Percentiles rank a stretch among this genome's conserved stretches.
phyloP scores from a whole-genome alignment of 2,329 filamentous ascomycete genomes.

The Trichophyton schoenleinii region DNA sequence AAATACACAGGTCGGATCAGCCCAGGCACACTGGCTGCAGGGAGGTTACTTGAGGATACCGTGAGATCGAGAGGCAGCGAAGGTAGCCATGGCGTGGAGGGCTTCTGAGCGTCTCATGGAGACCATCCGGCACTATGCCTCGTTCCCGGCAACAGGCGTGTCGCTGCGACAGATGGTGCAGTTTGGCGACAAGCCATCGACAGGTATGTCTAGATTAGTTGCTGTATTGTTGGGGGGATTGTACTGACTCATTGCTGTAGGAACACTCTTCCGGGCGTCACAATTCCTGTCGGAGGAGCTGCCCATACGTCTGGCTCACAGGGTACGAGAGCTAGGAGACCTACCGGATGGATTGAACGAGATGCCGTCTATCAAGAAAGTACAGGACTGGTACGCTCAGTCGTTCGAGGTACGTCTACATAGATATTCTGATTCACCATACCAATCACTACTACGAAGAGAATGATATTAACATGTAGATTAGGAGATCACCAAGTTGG shows the following conservation, averaged over 20 bases:
- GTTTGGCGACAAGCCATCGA: slow-evolving; percentile 87
- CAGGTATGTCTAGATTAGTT: slow-evolving; percentile 46
- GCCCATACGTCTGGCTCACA: slow-evolving; percentile 88
- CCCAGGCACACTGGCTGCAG: not conserved
- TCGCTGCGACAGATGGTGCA: slow-evolving; percentile 98
- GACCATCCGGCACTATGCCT: slow-evolving; percentile 93
- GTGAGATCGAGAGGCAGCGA: not conserved
- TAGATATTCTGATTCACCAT: too few species aligned
- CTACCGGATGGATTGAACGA: slow-evolving; percentile 92
- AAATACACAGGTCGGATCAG: too few species aligned
- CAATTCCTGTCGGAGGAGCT: slow-evolving; percentile 98
- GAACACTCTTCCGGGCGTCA: slow-evolving; percentile 90
- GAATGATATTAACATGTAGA: not conserved
- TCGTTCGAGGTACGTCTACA: slow-evolving; percentile 73
- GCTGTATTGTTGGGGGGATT: not conserved
- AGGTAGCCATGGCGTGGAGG: slow-evolving; percentile 49
- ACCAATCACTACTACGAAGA: too few species aligned
- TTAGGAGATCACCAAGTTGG: slow-evolving; percentile 76
- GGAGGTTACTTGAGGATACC: not conserved
- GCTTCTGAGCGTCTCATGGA: slow-evolving; percentile 83
- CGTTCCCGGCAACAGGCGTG: slow-evolving; percentile 90
- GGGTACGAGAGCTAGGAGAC: slow-evolving; percentile 84
- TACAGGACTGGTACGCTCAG: slow-evolving; percentile 97
- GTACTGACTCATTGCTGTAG: slow-evolving; percentile 33
- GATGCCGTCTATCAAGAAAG: slow-evolving; percentile 91